Base-by-base conservation (phyloP, 768 basidiomycete genomes). In the Kwoniella newhampshirensis region DNA sequence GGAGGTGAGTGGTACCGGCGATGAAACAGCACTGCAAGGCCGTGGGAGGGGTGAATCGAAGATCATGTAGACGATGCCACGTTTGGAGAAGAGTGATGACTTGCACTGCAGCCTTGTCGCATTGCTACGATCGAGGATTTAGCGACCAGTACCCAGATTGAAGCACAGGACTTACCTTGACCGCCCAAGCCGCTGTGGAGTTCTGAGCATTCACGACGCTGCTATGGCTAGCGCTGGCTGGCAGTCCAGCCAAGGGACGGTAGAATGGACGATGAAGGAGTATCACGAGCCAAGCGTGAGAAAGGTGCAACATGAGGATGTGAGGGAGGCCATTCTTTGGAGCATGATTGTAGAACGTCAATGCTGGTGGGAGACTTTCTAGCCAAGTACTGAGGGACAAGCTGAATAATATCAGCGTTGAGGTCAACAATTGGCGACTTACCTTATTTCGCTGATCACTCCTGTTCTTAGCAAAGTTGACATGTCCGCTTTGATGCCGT, bases 251-350 rank as follows among this genome's bases (percentile, higher is more conserved):
- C 2, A 62, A 25, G 2, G 71, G 59, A 9, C 71, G 66, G 43
- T 73, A 73, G 53, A 66, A 68, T 2, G 71, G 71, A 17, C 66
- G 64, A 56, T 73, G 68, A 13, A 73, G 64, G 9, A 73, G 56
- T 20, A 73, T 69, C 1, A 57, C 57, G 21, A 68, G 53, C 71
- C 68, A 73, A 27, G 67, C 68, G 41, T 62, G 60, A 18, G 66
- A 56, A 3, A 73, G 50, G 50, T 73, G 71, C 45, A 73, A 49
- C 62, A 67, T 66, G 3, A 73, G 44, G 21, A 73, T 67, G 43
- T 73, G 71, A 1, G 71, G 71, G 11, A 73, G 47, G 4, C 55
- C 66, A 44, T 63, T 70, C 39, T 60, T 62, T n/a, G 55, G 60
- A 11, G 57, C 48, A 32, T 68, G 62, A 20, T 51, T 55, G 59